Evolutionary conservation across 192 early-diverging fungal species (phyloP), one percentile per base, ranked within the genome.

Genomic region (Spizellomyces sp.): DNA sequence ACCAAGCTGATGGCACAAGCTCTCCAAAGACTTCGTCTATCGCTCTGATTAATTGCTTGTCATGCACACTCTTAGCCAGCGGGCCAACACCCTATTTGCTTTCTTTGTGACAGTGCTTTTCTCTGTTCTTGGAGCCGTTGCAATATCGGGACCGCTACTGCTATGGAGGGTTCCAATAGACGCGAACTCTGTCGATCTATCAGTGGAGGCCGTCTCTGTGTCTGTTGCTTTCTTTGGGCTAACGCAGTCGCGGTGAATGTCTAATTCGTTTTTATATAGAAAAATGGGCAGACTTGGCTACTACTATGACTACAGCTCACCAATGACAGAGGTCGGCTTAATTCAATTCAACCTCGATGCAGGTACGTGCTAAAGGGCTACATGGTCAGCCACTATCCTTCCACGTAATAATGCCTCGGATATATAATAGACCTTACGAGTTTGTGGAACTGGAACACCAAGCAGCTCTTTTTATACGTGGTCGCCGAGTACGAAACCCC

Each of bases 381-480:
- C 0, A 36, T 36, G 27, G 27, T 36, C 27, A 36, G 0, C 27
- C 27, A 36, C 27, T 36, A 36, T 36, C 27, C 27, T 36, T 36
- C 27, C 27, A 36, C 27, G 27, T 36, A 36, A 36, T 36, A 36
- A 36, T 21, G 63, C 7, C 52, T 15, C 48, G 7, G 10, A 19
- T 1, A 12, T 22, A 42, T 36, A 36, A 36, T 76, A 92, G 93
- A 96, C 78, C 86, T 94, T 6, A 81, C 87, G 19, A 81, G 84
- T 9, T 76, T 92, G 27, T 96, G 93, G 76, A 88, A 93, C 70
- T 96, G 93, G 93, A 96, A 96, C 69, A 93, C 92, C 44, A 96
- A 96, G 74, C 90, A 93, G 76, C 73, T 96, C 36, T 94, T 94
- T 84, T 85, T 94, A 47, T 86, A 84, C 50, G 79, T 90, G 19